Percentiles rank a stretch among this genome's conserved stretches.
These are phyloP conservation scores for Calonectria pteridis DNA, from an alignment of 2,329 filamentous ascomycete species.

Conservation along the genomic window DNA sequence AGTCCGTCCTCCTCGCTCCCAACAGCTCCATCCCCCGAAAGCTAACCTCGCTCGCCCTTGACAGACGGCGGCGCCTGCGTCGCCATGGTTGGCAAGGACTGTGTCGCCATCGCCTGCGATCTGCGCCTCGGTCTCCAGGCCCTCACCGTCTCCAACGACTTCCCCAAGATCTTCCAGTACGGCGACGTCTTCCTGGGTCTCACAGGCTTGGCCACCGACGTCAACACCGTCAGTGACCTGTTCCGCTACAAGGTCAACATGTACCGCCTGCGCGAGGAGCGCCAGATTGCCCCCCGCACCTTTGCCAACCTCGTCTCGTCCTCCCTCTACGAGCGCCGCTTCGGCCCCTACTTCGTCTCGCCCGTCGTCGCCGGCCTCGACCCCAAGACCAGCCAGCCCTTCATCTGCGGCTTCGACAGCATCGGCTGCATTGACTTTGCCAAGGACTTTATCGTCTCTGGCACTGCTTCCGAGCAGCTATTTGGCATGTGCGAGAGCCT, in stretches of 20 bases:
- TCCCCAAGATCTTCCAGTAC: slow-evolving; percentile 99
- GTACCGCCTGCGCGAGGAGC: slow-evolving; percentile 98
- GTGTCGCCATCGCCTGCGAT: slow-evolving; percentile 98
- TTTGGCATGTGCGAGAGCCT: slow-evolving; percentile 99
- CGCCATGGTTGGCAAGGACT: slow-evolving; percentile 99
- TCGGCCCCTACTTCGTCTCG: slow-evolving; percentile 96
- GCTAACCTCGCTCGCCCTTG: slow-evolving; percentile 36
- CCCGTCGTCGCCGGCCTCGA: slow-evolving; percentile 97
- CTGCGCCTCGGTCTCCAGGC: slow-evolving; percentile 96
- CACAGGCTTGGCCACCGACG: slow-evolving; percentile 95
- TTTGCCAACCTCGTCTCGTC: slow-evolving; percentile 96
- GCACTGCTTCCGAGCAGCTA: slow-evolving; percentile 95
- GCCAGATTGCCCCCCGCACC: slow-evolving; percentile 92
- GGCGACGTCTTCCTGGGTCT: slow-evolving; percentile 95
- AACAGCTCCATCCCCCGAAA: slow-evolving; percentile 6
- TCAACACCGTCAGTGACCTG: slow-evolving; percentile 92
- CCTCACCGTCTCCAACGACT: slow-evolving; percentile 99
- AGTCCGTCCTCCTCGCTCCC: slow-evolving; percentile 68
- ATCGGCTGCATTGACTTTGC: slow-evolving; percentile 99
- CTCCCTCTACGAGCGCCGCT: slow-evolving; percentile 93
- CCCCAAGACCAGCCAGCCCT: slow-evolving; percentile 92
- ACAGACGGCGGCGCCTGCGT: slow-evolving; percentile 91
- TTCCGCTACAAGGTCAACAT: slow-evolving; percentile 99
- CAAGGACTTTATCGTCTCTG: slow-evolving; percentile 98
- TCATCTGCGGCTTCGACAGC: slow-evolving; percentile 99